Conservation (phyloP, 2,329 filamentous ascomycete genomes). For the Aureobasidium sp. region DNA sequence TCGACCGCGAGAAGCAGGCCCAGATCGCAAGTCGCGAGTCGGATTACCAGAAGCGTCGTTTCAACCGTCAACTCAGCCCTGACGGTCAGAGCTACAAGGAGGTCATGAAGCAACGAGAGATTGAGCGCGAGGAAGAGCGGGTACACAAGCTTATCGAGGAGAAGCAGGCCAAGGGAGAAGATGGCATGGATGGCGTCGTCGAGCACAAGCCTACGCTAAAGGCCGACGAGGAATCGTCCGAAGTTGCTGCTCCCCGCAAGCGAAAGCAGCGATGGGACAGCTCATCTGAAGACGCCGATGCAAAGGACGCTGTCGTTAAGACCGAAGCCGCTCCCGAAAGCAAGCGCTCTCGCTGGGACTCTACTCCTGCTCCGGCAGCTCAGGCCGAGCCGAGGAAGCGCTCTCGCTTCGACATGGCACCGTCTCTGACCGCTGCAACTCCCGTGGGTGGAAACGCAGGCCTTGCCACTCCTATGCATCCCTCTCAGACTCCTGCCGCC, state of each 20-base stretch:
- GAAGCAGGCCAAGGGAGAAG: slow-evolving; percentile 68
- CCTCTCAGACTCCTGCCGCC: slow-evolving; percentile 45
- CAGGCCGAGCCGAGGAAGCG: slow-evolving; percentile 57
- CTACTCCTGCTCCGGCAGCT: slow-evolving; percentile 58
- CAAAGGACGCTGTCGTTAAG: slow-evolving; percentile 34
- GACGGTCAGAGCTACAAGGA: slow-evolving; percentile 81
- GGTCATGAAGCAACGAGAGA: slow-evolving; percentile 80
- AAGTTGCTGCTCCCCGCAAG: slow-evolving; percentile 52
- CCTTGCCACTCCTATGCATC: slow-evolving; percentile 72
- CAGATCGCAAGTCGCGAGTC: slow-evolving; percentile 90
- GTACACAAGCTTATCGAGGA: slow-evolving; percentile 75
- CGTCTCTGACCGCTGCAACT: slow-evolving; percentile 58
- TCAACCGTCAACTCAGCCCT: slow-evolving; percentile 79
- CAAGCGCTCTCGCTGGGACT: slow-evolving; percentile 84
- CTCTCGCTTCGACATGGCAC: slow-evolving; percentile 89
- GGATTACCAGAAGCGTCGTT: slow-evolving; percentile 93
- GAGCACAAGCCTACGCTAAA: slow-evolving; percentile 66
- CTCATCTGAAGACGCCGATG: slow-evolving; percentile 28
- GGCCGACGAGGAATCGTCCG: slow-evolving; percentile 61
- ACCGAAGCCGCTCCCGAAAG: slow-evolving; percentile 22
- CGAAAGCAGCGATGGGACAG: slow-evolving; percentile 92
- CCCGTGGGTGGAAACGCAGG: slow-evolving; percentile 59
- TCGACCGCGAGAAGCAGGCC: slow-evolving; percentile 79
- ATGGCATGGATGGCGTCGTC: slow-evolving; percentile 52
- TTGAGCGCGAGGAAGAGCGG: slow-evolving; percentile 89